Evolutionary conservation across 176 grass and related monocot genomes (phyloP).

Genomic region (Bolboschoenus planiculmis): DNA sequence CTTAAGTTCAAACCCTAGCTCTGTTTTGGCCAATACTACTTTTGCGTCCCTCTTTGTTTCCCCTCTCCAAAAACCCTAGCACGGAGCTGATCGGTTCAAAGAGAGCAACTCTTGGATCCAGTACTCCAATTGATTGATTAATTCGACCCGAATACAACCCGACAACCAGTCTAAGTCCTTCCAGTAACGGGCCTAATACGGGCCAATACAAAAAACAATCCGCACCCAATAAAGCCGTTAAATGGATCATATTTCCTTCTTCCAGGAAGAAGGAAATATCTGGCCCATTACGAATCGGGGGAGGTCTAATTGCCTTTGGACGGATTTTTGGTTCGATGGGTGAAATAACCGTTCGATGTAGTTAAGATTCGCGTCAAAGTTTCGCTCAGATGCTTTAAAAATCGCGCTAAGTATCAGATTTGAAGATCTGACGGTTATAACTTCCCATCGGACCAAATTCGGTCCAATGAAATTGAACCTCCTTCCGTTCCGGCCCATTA

Average conservation of each 20-base stretch:
- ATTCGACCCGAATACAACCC: background rate
- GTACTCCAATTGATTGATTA: background rate
- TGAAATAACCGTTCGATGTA: too few species aligned
- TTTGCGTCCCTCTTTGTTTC: background rate
- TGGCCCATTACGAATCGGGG: too few species aligned
- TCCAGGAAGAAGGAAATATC: background rate
- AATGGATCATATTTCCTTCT: background rate
- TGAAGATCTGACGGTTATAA: too few species aligned
- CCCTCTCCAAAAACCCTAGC: background rate
- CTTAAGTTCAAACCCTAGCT: constrained; percentile 7
- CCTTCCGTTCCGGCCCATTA: too few species aligned
- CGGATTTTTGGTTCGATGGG: too few species aligned
- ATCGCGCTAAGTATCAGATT: too few species aligned
- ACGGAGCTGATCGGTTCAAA: background rate
- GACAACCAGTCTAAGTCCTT: background rate
- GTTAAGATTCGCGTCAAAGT: too few species aligned
- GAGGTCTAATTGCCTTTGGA: too few species aligned
- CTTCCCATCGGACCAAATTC: too few species aligned
- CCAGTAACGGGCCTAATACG: background rate
- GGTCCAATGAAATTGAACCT: too few species aligned
- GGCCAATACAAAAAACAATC: background rate
- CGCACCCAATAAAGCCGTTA: background rate
- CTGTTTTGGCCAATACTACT: background rate
- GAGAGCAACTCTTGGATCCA: background rate
- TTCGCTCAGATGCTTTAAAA: too few species aligned